Evolutionary conservation across 2,329 filamentous ascomycete species (phyloP), one percentile per base, ranked within the genome.

Genomic region (Colletotrichum sp.): DNA sequence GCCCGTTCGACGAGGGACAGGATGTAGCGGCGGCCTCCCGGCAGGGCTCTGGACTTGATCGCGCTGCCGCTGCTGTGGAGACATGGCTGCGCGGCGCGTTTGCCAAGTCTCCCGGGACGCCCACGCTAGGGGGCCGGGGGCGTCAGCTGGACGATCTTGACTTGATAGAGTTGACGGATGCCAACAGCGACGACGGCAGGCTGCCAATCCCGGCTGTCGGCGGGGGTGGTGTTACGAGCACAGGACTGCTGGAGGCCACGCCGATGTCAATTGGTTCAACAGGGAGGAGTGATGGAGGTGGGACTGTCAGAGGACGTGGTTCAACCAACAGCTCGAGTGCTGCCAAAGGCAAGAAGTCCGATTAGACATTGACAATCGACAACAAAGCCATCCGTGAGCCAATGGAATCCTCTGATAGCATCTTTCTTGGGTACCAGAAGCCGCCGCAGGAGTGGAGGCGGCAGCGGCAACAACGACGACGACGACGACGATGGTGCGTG

Each of bases 21-120:
- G 85, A 89, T 73, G 79, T 84, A 21, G 72, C 82, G 48, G 81
- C 88, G 13, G 79, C 85, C 7, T 84, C 85, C n/a, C 84, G 86
- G 65, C 87, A 89, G 63, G 89, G 89, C 16, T 88, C 85, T 4
- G 88, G 90, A 2, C 87, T 99, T 4, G 96, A 98, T 80, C 95
- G 96, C 78, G 93, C 98, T 12, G 96, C 96, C 2, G 94, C 95
- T 7, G 94, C 94, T 4, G 93, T 99, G 34, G 97, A 99, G 85
- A 94, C 93, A 2, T 99, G 97, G 96, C 88, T 99, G 75, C 90
- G 96, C 76, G 95, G 95, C 77, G 93, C 98, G 48, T 95, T 95
- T 75, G 88, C 90, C 7, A 93, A 93, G 81, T 89, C 90, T 6
- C 88, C 90, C 1, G 84, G 85, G 24, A 90, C 90, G n/a, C 89